Base-by-base conservation (phyloP, 805 yeast species). In the Candida insectorum region DNA sequence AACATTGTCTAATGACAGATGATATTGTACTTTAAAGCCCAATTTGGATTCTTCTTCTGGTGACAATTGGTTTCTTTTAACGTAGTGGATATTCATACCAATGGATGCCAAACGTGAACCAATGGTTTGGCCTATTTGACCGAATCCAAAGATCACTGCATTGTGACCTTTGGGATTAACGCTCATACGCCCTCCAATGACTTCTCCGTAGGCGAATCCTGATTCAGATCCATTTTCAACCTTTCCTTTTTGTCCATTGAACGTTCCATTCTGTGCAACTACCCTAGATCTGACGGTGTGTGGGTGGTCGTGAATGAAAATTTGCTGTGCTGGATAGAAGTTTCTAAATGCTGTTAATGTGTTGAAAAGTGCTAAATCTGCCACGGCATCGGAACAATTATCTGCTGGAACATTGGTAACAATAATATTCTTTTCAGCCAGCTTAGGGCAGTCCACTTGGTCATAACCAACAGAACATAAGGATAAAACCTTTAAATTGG, bases 131-230 rank as follows among this genome's bases (percentile, higher is more conserved):
- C 94, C 95, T 45, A 85, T 85, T 14, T 76, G 65, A 1, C 95
- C 94, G 47, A 84, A 79, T 0, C 94, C 95, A 3, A 82, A 74
- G 21, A 85, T 69, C 3, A 79, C 75, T 1, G 69, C 87, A 16
- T 62, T 62, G 48, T 76, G 79, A 14, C 77, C 77, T 11, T 56
- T 52, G 5, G 88, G 87, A 4, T 77, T 67, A 14, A 72, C 52
- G 18, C 50, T 50, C 16, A 54, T 47, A 39, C 73, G 60, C 2
- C 73, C 66, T 25, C 77, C 79, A 2, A 77, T 55, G 13, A 51
- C 52, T 15, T 72, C 65, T 12, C 85, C 66, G 23, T 70, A 56
- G 0, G 60, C 41, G 39, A 67, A 60, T n/a, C 51, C 52, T 4
- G 22, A 9, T 5, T 21, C n/a, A 10, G 27, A 15, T 1, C 47